A percentile compares a stretch with the other conserved stretches of the same genome.
Evolutionary conservation across 768 basidiomycete species (phyloP).

Genomic region (Podaxis rugospora): DNA sequence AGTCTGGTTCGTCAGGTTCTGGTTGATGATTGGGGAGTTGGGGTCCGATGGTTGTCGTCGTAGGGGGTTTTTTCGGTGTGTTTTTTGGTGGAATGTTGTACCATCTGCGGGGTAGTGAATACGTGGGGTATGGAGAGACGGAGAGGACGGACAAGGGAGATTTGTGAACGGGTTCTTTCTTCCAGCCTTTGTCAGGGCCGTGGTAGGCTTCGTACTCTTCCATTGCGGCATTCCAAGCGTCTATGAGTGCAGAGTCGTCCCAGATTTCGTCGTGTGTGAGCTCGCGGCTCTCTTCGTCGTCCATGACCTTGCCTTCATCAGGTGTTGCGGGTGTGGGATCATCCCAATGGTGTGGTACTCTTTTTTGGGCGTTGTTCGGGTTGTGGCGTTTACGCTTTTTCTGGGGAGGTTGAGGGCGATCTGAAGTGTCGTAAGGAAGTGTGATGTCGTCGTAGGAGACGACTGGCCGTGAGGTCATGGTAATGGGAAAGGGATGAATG

Average conservation of each 20-base stretch:
- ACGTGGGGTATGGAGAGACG: background rate
- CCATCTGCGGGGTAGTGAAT: conserved; percentile 49
- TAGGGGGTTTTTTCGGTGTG: conserved; percentile 20
- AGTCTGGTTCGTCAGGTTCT: conserved; percentile 37
- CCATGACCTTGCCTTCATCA: conserved; percentile 16
- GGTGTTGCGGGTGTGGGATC: conserved; percentile 24
- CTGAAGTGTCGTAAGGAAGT: conserved; percentile 29
- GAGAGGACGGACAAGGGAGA: conserved; percentile 59
- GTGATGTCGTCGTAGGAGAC: conserved; percentile 67
- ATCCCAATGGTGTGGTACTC: conserved; percentile 36
- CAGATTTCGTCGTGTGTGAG: conserved; percentile 75
- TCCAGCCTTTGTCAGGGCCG: conserved; percentile 71
- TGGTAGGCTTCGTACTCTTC: conserved; percentile 77
- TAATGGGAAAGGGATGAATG: background rate
- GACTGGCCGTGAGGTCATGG: conserved; percentile 37
- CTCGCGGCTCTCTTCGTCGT: conserved; percentile 53
- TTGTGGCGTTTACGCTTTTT: conserved; percentile 56
- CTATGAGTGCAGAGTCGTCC: conserved; percentile 81
- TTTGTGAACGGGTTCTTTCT: conserved; percentile 61
- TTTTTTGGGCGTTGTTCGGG: conserved; percentile 23
- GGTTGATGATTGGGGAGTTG: background rate
- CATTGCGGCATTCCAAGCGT: conserved; percentile 81
- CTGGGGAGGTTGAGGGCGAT: conserved; percentile 11
- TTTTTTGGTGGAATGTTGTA: conserved; percentile 57
- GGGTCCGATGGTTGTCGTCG: background rate